Conservation (phyloP, 169 alveolate genomes). For the Plasmodium knowlesi region DNA sequence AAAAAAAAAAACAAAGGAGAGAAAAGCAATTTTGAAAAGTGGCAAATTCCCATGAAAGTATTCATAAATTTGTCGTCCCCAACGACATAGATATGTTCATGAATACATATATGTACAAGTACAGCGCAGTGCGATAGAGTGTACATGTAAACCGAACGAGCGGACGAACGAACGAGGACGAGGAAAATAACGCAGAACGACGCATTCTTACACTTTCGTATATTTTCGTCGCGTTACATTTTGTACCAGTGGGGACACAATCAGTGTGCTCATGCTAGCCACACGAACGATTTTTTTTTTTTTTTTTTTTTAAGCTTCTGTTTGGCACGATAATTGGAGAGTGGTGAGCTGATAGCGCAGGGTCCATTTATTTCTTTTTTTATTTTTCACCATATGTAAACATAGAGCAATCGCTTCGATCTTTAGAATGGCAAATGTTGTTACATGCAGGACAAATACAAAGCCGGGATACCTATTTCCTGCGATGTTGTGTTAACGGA, state of each 20-base stretch:
- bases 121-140: not conserved
- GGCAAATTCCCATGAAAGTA: not conserved
- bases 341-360: not conserved
- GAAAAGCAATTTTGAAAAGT: not conserved
- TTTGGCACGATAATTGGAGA: not conserved
- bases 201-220: not conserved
- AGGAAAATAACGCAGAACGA: not conserved
- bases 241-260: not conserved
- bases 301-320: not conserved
- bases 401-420: not conserved
- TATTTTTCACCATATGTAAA: not conserved
- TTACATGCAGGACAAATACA: not conserved
- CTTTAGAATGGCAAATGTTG: not conserved
- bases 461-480: not conserved
- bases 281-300: not conserved
- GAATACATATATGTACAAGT: not conserved
- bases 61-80: not conserved
- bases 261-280: not conserved
- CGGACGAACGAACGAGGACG: not conserved
- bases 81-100: not conserved
- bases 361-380: not conserved
- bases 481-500: not conserved
- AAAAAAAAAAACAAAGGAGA: not conserved
- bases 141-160: not conserved
- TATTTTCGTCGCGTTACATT: not conserved